A percentile compares a stretch with the other conserved stretches of the same genome.
Evolutionary conservation across 2,329 filamentous ascomycete species (phyloP).

Genomic region (Metarhizium guizhouense): DNA sequence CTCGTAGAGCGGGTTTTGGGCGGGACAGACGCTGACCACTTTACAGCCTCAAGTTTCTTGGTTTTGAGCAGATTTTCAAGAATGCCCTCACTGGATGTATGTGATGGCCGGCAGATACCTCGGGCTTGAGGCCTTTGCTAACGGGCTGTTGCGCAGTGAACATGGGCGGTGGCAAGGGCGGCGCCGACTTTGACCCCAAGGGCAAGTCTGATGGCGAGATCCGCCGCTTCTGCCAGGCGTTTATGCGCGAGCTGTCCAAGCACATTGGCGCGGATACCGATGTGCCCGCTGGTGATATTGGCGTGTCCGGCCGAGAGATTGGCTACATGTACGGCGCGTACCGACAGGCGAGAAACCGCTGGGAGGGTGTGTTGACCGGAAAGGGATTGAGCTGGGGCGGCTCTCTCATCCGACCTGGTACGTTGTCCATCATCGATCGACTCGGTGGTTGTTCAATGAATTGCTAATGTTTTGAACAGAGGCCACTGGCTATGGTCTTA

Average conservation of each 20-base stretch:
- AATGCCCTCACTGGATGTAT: constrained; percentile 92
- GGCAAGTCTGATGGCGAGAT: constrained; percentile 97
- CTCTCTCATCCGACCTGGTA: constrained; percentile 73
- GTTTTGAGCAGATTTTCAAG: constrained; percentile 99
- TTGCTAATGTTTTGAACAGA: constrained; percentile 35
- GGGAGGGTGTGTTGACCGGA: constrained; percentile 93
- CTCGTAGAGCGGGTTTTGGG: background rate
- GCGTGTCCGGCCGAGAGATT: constrained; percentile 84
- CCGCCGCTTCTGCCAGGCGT: constrained; percentile 89
- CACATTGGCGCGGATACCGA: constrained; percentile 96
- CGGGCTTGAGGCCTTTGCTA: background rate
- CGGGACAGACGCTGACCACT: constrained; percentile 15
- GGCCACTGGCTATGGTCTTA: constrained; percentile 91
- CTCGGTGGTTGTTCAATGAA: background rate
- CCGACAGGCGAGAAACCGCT: constrained; percentile 78
- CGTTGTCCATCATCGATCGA: constrained; percentile 7
- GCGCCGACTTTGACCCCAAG: constrained; percentile 98
- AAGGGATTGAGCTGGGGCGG: constrained; percentile 94
- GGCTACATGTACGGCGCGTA: constrained; percentile 94
- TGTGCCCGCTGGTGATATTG: constrained; percentile 94
- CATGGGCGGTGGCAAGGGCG: constrained; percentile 97
- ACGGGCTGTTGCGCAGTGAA: constrained; percentile 24
- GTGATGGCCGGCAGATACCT: constrained; percentile 24
- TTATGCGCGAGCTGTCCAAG: constrained; percentile 92
- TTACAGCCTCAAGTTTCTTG: constrained; percentile 78